Percentiles rank a stretch among this genome's conserved stretches.
Evolutionary conservation across 768 basidiomycete genomes (phyloP).

Genomic region (Leccinum fibrillosum): DNA sequence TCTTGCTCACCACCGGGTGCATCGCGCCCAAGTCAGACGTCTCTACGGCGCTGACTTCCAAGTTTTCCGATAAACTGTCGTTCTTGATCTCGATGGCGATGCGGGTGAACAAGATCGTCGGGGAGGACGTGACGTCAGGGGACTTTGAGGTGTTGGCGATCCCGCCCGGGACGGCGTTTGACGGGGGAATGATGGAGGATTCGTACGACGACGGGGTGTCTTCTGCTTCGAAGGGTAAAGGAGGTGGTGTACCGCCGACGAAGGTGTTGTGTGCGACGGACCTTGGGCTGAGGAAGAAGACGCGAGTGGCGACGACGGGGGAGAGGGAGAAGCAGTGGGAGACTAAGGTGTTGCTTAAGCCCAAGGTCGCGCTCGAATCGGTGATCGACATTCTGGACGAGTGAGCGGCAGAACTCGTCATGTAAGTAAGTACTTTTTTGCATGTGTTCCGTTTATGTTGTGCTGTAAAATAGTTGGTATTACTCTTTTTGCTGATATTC

Average conservation of each 20-base stretch:
- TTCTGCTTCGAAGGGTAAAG: constrained; percentile 4
- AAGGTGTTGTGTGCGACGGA: constrained; percentile 37
- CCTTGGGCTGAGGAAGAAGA: constrained; percentile 33
- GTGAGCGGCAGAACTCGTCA: constrained; percentile 7
- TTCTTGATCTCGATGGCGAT: constrained; percentile 44
- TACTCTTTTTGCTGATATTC: too few species aligned
- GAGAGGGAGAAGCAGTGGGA: constrained; percentile 31
- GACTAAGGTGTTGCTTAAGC: constrained; percentile 33
- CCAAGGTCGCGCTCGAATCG: constrained; percentile 39
- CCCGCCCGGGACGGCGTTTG: constrained; percentile 23
- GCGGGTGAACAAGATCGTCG: constrained; percentile 41
- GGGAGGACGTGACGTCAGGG: constrained; percentile 31
- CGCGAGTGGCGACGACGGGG: constrained; percentile 21
- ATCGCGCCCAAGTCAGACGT: constrained; percentile 24
- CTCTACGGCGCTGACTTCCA: constrained; percentile 37
- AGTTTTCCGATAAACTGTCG: constrained; percentile 43
- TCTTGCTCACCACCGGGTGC: constrained; percentile 30
- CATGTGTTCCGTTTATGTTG: background rate
- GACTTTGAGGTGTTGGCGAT: constrained; percentile 31
- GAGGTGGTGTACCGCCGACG: background rate
- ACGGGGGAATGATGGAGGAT: constrained; percentile 29
- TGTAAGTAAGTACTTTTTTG: background rate
- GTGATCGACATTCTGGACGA: constrained; percentile 34
- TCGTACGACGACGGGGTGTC: constrained; percentile 28
- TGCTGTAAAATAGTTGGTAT: too few species aligned